Base-by-base conservation (phyloP, 202 grass and related monocot genomes). In the Cymbopogon flexuosus region DNA sequence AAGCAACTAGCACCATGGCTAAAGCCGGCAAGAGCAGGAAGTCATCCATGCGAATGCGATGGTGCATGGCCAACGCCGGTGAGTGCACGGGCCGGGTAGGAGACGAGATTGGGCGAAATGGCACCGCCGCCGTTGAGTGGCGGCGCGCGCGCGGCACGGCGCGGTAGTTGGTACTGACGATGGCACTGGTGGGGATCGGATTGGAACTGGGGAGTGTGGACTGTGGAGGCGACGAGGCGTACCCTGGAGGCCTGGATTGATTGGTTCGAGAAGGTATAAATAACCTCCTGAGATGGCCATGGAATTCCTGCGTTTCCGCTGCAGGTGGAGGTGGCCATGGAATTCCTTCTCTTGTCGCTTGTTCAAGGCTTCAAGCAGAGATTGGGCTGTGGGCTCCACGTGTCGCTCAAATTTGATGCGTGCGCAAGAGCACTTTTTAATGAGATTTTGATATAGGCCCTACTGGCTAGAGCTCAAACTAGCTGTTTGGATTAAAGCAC, bases 231-330 rank as follows among this genome's bases (percentile, higher is more conserved):
- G 6, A 6, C 5, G 35, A 54, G 23, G 46, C 9, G 40, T 31
- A 68, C 51, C 33, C 35, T 31, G 18, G 27, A 52, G 2, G 6
- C 36, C 49, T 52, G 49, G 13, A 46, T 45, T 47, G 24, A 73
- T 68, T 51, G 73, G 14, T 47, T 83, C 56, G 46, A 87, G n/a
- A 27, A 33, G 57, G 67, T 73, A 73, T 77, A 81, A 81, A 86
- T 86, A 79, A 6, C 14, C 46, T 14, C 1, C 13, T 49, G 14
- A 15, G 31, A 33, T 43, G 13, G 45, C 41, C 11, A 0, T 14
- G 10, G 11, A 5, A 5, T 36, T 14, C 45, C 13, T 47, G 13
- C 45, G 45, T 15, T 15, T 15, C 45, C 1, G 45, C 45, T 15
- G 45, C 43, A 46, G 43, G 3, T 46, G 12, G 43, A 46, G 43